Evolutionary conservation across 371 early-diverging fungal genomes (phyloP), one percentile per base, ranked within the genome.

Genomic region (Choanephora cucurbitarum): DNA sequence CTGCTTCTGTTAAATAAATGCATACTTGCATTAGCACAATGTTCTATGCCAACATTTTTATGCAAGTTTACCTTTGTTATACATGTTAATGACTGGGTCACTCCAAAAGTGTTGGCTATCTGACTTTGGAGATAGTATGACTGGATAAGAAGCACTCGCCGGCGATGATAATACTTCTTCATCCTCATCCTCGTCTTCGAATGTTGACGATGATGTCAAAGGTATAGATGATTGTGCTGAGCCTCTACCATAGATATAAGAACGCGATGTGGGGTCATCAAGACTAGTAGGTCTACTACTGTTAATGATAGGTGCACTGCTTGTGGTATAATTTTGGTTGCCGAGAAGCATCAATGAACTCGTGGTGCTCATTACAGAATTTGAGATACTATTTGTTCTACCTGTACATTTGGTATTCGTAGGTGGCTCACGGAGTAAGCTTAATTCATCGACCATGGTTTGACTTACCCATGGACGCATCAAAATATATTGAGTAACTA

Each of bases 361-460:
- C 46, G 67, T 57, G 42, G 51, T 61, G 24, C 64, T 71, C 45
- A 68, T 57, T 21, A 74, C 46, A 46, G 72, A 65, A 24, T 57
- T 72, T 14, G 73, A 67, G 45, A 65, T 70, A 24, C 74, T 79
- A 40, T 41, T 51, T 21, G 47, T 70, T 44, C 85, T 55, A 24
- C 79, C 76, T 54, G 85, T 58, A 60, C 23, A 69, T 69, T 11
- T 23, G 5, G 19, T 28, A 8, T 33, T 22, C 3, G 18, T 19
- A 9, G 50, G 44, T 17, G 89, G 91, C 57, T 91, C 91, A 2
- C 91, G 80, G 19, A 78, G 52, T 10, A 75, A 61, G 48, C 87
- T 87, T 39, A 91, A 54, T 55, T 89, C 90, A 61, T 91, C 92
- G 13, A 90, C 82, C 33, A 87, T 90, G 31, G 83, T 82, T 62